Evolutionary conservation across 179 eudicot genomes (phyloP).

Genomic region (Spergularia azorica): DNA sequence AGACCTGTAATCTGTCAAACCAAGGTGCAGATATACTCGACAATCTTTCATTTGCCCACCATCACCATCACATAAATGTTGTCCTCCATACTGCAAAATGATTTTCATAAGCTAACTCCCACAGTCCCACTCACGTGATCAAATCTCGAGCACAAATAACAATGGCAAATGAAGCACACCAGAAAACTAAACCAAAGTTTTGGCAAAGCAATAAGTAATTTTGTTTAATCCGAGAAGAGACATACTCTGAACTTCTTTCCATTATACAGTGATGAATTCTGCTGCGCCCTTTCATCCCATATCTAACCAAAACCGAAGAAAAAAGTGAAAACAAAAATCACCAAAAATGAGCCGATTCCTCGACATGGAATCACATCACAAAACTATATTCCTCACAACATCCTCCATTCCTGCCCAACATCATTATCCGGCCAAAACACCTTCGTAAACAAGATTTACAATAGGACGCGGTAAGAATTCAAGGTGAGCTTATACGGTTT

Average conservation of each 20-base stretch:
- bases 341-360: too few species aligned
- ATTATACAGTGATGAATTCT: slow-evolving; percentile 62
- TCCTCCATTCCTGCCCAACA: too few species aligned
- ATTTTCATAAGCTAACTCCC: slow-evolving; percentile 1
- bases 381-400: too few species aligned
- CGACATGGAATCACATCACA: too few species aligned
- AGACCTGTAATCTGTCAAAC: slow-evolving; percentile 93
- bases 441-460: too few species aligned
- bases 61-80: slow-evolving; percentile 15
- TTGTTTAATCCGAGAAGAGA: background rate
- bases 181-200: background rate
- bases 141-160: background rate
- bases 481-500: too few species aligned
- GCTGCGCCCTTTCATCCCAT: slow-evolving; percentile 65
- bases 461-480: too few species aligned
- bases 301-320: slow-evolving; percentile 44
- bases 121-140: background rate
- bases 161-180: background rate
- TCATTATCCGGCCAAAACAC: too few species aligned
- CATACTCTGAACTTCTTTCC: slow-evolving; percentile 89
- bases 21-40: slow-evolving; percentile 62
- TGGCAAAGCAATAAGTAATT: background rate
- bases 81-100: slow-evolving; percentile 73
- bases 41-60: slow-evolving; percentile 32
- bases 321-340: too few species aligned